A percentile compares a stretch with the other conserved stretches of the same genome.
Conservation (phyloP, 2,329 filamentous ascomycete genomes). For the Macrophomina pseudophaseolina region DNA sequence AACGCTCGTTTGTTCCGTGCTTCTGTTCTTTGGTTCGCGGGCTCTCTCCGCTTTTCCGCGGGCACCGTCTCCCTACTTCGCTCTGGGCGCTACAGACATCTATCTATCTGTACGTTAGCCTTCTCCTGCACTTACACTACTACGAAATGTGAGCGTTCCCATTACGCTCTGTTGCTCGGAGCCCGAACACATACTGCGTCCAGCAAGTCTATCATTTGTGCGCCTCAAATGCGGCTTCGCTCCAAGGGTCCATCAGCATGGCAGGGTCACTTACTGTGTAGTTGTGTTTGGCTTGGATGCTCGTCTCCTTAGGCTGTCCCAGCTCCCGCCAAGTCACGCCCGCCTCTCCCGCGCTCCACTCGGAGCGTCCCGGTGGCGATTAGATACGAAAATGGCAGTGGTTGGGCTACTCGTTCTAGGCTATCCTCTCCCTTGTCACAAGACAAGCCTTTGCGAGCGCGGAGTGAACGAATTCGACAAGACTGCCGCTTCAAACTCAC, state of each 20-base stretch:
- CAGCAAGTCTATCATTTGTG: too few species aligned
- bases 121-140: neutral
- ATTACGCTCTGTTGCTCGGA: neutral
- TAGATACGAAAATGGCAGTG: slow-evolving; percentile 34
- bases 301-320: slow-evolving; percentile 20
- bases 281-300: neutral
- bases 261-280: neutral
- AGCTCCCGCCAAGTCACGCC: slow-evolving; percentile 44
- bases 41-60: neutral
- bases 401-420: too few species aligned
- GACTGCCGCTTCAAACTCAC: too few species aligned
- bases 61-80: neutral
- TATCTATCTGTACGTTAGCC: neutral
- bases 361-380: slow-evolving; percentile 47
- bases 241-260: neutral
- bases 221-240: neutral
- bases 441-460: too few species aligned
- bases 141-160: neutral
- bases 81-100: neutral
- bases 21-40: neutral
- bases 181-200: too few species aligned
- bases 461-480: too few species aligned
- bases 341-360: slow-evolving; percentile 51
- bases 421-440: too few species aligned
- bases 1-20: neutral